Conservation (phyloP, 371 early-diverging fungal species). For the Catenaria anguillulae region DNA sequence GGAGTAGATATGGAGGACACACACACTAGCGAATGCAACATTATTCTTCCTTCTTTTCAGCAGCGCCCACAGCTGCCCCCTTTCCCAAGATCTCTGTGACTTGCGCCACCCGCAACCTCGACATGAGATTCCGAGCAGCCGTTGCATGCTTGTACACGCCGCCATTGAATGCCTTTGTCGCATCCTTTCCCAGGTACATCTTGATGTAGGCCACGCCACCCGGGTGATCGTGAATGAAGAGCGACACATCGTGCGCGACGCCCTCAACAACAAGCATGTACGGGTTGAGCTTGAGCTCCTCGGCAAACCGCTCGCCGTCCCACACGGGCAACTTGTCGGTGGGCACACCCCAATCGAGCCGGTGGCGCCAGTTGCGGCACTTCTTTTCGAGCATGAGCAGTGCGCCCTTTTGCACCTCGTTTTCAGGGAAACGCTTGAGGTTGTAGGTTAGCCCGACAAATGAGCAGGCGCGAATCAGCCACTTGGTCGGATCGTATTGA, state of each 20-base stretch:
- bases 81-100: no score
- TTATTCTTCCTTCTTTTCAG: no score
- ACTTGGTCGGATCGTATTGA: slow-evolving; percentile 94
- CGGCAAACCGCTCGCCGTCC: slow-evolving; percentile 20
- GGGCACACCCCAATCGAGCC: slow-evolving; percentile 57
- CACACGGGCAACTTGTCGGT: slow-evolving; percentile 49
- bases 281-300: slow-evolving; percentile 39
- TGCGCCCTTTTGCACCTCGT: slow-evolving; percentile 74
- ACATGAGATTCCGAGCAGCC: slow-evolving; percentile 26
- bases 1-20: no score
- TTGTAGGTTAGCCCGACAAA: slow-evolving; percentile 66
- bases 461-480: slow-evolving; percentile 57
- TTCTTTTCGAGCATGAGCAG: slow-evolving; percentile 71
- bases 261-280: slow-evolving; percentile 73
- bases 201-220: slow-evolving; percentile 68
- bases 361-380: slow-evolving; percentile 37
- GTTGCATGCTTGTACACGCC: slow-evolving; percentile 59
- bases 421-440: slow-evolving; percentile 72
- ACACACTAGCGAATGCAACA: no score
- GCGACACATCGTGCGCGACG: slow-evolving; percentile 71
- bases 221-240: slow-evolving; percentile 81
- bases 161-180: slow-evolving; percentile 73
- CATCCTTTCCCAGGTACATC: slow-evolving; percentile 63
- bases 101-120: slow-evolving; percentile 18
- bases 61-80: no score